phyloP scores from a whole-genome alignment of 331 rosid species.

The Stylosanthes scabra region DNA sequence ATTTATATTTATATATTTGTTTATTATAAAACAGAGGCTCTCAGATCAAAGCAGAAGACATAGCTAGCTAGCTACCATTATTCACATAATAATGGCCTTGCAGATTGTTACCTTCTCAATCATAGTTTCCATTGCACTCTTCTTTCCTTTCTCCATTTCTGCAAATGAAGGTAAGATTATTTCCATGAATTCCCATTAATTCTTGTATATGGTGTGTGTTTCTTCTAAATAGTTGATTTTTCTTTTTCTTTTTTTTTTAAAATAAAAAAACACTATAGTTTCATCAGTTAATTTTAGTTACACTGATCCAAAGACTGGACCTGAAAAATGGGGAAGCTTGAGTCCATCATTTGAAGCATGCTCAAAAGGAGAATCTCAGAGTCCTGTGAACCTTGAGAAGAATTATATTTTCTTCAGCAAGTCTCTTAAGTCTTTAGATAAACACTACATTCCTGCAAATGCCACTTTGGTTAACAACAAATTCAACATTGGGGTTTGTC shows the following conservation, averaged over 20 bases:
- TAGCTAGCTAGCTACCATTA: too few species aligned
- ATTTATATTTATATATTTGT: neutral
- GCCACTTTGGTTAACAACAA: slow-evolving; percentile 70
- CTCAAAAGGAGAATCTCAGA: slow-evolving; percentile 66
- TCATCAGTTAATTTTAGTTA: slow-evolving; percentile 51
- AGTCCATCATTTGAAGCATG: slow-evolving; percentile 57
- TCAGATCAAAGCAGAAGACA: slow-evolving; percentile 22
- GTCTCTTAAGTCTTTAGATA: slow-evolving; percentile 45
- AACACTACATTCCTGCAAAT: slow-evolving; percentile 53
- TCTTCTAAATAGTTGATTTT: too few species aligned
- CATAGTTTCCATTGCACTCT: slow-evolving; percentile 37
- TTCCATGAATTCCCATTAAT: neutral
- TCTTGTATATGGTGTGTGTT: too few species aligned
- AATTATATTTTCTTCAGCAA: slow-evolving; percentile 25
- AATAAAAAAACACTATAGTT: neutral
- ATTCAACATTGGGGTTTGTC: slow-evolving; percentile 74
- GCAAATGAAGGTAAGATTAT: slow-evolving; percentile 39
- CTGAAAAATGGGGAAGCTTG: slow-evolving; percentile 78
- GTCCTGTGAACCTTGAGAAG: slow-evolving; percentile 65
- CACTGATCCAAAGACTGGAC: slow-evolving; percentile 57
- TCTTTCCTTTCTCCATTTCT: slow-evolving; percentile 38
- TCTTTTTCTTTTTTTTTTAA: too few species aligned
- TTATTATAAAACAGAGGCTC: slow-evolving; percentile 2
- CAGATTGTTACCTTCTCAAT: slow-evolving; percentile 36
- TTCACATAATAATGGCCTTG: slow-evolving; percentile 33